Conservation (phyloP, 768 basidiomycete species). For the Kwoniella mangroviensis region DNA sequence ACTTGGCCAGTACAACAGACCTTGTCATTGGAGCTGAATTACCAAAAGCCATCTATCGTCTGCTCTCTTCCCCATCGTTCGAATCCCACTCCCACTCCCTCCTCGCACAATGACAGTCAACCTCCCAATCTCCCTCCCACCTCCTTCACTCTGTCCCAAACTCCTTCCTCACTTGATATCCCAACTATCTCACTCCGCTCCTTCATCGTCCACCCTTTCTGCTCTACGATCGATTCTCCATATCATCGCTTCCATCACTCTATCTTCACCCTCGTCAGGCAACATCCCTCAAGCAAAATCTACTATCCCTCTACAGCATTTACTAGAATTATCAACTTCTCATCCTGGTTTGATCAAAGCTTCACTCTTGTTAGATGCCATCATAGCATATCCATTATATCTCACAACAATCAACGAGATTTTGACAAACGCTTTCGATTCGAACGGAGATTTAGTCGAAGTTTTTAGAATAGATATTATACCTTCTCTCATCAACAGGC, state of each 20-base stretch:
- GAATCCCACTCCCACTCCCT: neutral
- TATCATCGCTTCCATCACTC: slow-evolving; percentile 22
- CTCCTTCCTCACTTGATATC: slow-evolving; percentile 31
- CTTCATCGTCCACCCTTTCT: slow-evolving; percentile 12
- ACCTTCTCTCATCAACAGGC: slow-evolving; percentile 26
- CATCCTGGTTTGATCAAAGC: slow-evolving; percentile 13
- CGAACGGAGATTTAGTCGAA: slow-evolving; percentile 15
- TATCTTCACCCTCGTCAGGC: slow-evolving; percentile 12
- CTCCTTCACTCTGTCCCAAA: slow-evolving; percentile 25
- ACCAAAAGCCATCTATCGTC: neutral
- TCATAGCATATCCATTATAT: slow-evolving; percentile 38
- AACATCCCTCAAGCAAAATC: neutral
- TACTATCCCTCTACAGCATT: slow-evolving; percentile 16
- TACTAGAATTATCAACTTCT: slow-evolving; percentile 26
- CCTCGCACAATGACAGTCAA: slow-evolving; percentile 19
- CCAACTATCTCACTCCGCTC: slow-evolving; percentile 15
- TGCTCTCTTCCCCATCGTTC: neutral
- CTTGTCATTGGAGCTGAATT: neutral
- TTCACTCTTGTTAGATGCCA: slow-evolving; percentile 25
- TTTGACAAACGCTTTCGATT: slow-evolving; percentile 50
- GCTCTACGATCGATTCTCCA: slow-evolving; percentile 14
- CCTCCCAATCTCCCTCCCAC: slow-evolving; percentile 22
- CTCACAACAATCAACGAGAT: slow-evolving; percentile 26
- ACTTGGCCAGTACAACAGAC: neutral
- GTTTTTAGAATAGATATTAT: slow-evolving; percentile 24